Evolutionary conservation across 2,329 filamentous ascomycete species (phyloP).

Genomic region (Fusarium temperatum): DNA sequence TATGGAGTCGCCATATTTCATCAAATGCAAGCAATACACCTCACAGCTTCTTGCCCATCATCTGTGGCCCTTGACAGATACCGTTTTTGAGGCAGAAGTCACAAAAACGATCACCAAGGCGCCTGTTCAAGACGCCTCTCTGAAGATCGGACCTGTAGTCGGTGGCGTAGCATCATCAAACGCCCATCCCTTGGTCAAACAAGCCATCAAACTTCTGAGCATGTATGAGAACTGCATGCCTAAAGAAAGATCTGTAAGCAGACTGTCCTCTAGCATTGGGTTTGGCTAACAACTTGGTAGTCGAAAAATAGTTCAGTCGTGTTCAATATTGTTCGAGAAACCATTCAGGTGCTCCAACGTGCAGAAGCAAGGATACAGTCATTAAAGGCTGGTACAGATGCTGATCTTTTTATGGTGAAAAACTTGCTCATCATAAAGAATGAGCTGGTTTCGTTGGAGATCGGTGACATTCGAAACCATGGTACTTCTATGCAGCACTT

Average conservation of each 20-base stretch:
- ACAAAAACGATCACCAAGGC: conserved; percentile 63
- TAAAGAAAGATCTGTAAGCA: conserved; percentile 68
- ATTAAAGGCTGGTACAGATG: conserved; percentile 70
- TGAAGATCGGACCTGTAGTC: conserved; percentile 61
- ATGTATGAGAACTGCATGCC: conserved; percentile 73
- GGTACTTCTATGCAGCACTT: conserved; percentile 66
- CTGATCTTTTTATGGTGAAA: conserved; percentile 91
- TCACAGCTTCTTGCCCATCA: conserved; percentile 65
- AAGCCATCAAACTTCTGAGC: conserved; percentile 65
- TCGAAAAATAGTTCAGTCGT: conserved; percentile 63
- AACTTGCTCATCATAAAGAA: conserved; percentile 96
- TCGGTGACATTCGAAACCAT: conserved; percentile 72
- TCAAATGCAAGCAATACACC: conserved; percentile 65
- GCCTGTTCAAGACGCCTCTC: conserved; percentile 55
- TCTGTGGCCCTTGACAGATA: conserved; percentile 66
- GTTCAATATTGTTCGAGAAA: conserved; percentile 84
- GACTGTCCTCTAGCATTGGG: not conserved
- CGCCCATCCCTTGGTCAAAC: conserved; percentile 66
- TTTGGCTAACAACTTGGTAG: conserved; percentile 35
- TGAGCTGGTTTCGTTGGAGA: conserved; percentile 94
- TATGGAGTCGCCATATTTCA: conserved; percentile 62
- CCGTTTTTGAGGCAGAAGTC: conserved; percentile 64
- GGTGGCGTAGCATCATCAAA: conserved; percentile 63
- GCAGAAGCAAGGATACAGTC: conserved; percentile 77
- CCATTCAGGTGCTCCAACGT: conserved; percentile 81